These are phyloP conservation scores for Leccinum ochraceum DNA, from an alignment of 768 basidiomycete genomes.

Conservation along the genomic window DNA sequence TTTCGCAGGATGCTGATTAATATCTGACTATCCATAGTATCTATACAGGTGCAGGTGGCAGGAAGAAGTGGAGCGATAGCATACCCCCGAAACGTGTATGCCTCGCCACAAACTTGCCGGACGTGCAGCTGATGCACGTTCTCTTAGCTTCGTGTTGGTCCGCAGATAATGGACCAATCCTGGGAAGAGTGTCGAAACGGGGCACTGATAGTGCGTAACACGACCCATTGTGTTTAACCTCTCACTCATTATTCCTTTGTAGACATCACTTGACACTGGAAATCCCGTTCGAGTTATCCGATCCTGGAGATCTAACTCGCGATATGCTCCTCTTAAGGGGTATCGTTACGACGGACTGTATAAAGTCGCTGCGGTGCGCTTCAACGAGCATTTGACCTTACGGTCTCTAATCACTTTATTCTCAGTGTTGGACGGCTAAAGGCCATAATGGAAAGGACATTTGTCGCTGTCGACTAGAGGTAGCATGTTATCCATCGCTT, in stretches of 20 bases:
- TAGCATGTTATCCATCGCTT: neutral
- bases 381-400: neutral
- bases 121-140: neutral
- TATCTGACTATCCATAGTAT: conserved; percentile 19
- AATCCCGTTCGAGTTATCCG: conserved; percentile 30
- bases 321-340: conserved; percentile 28
- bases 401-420: neutral
- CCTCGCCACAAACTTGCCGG: neutral
- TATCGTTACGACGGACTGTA: conserved; percentile 36
- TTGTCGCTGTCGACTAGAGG: conserved; percentile 32
- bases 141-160: conserved; percentile 20
- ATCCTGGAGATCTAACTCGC: conserved; percentile 20
- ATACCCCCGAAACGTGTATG: conserved; percentile 26
- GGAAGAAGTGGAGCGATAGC: conserved; percentile 7
- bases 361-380: conserved; percentile 22
- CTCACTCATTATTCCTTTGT: neutral
- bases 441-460: conserved; percentile 17
- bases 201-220: conserved; percentile 21
- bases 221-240: neutral
- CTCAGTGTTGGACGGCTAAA: conserved; percentile 24
- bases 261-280: conserved; percentile 25
- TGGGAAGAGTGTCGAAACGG: conserved; percentile 18
- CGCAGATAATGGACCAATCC: conserved; percentile 25
- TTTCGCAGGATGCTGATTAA: neutral
- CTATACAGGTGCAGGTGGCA: conserved; percentile 31